Evolutionary conservation across 164 flowering plant species (phyloP).

Genomic region (Magnolia kwangsiensis): DNA sequence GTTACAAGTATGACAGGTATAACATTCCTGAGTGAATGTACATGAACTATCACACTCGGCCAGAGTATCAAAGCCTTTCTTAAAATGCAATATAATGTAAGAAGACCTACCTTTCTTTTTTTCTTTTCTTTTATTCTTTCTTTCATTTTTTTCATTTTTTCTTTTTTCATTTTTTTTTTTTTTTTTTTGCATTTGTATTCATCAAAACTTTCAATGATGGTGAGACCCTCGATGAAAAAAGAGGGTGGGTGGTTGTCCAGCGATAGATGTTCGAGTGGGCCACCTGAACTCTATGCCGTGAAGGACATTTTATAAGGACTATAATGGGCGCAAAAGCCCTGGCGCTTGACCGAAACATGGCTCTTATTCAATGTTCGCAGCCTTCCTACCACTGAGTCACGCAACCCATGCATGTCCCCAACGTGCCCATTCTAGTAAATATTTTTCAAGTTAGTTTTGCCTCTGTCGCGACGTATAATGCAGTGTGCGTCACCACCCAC

Average conservation of each 20-base stretch:
- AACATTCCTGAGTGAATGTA: too few species aligned
- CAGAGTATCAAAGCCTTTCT: too few species aligned
- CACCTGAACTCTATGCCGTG: not conserved
- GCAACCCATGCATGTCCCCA: conserved; percentile 10
- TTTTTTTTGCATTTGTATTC: too few species aligned
- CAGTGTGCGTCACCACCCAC: too few species aligned
- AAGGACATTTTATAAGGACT: not conserved
- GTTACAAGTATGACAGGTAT: too few species aligned
- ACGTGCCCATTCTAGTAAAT: not conserved
- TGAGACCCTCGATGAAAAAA: not conserved
- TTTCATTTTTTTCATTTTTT: too few species aligned
- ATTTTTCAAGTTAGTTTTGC: not conserved
- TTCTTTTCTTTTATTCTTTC: too few species aligned
- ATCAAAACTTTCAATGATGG: too few species aligned
- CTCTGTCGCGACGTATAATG: not conserved
- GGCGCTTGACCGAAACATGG: not conserved
- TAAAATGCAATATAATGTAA: too few species aligned
- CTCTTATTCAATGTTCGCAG: conserved; percentile 1
- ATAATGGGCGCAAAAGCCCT: not conserved
- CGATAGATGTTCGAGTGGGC: not conserved
- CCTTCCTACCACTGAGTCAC: not conserved
- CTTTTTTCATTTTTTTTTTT: too few species aligned
- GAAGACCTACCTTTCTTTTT: too few species aligned
- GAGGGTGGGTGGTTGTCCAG: not conserved
- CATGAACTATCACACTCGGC: too few species aligned